These are phyloP conservation scores for Gynochthodes officinalis DNA, from an alignment of 257 asterid species.

Conservation along the genomic window DNA sequence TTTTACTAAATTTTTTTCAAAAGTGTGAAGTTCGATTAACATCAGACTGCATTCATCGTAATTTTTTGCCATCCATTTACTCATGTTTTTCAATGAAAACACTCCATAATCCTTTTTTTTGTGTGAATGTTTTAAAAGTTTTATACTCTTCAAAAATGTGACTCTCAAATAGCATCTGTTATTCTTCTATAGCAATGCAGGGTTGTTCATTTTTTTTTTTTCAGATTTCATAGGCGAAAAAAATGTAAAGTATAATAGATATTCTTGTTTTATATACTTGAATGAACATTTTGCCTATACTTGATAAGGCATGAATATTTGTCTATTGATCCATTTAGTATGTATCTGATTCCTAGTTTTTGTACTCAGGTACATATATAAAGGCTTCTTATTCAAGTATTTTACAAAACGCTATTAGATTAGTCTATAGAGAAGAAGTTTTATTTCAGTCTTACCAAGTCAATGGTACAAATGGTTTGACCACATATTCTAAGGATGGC, in stretches of 20 bases:
- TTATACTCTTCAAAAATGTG: background rate
- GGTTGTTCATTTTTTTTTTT: background rate
- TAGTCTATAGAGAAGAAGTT: conserved; percentile 36
- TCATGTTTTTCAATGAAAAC: background rate
- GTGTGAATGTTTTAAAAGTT: background rate
- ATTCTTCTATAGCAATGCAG: background rate
- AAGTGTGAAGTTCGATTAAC: background rate
- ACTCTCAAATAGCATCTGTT: background rate
- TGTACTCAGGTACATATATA: conserved; percentile 31
- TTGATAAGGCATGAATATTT: background rate
- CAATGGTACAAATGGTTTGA: conserved; percentile 36
- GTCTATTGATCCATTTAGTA: background rate
- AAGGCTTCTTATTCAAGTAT: conserved; percentile 47
- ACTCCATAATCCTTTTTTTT: background rate
- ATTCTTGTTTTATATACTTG: background rate
- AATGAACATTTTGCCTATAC: background rate
- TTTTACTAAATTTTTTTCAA: background rate
- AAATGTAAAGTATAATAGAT: background rate
- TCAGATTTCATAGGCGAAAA: background rate
- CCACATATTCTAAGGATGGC: conserved; percentile 24
- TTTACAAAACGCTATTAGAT: conserved; percentile 31
- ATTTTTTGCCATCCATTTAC: background rate
- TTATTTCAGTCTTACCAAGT: conserved; percentile 38
- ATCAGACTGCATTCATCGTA: background rate
- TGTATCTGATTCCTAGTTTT: background rate